Conservation (phyloP, 2,329 filamentous ascomycete genomes). For the Phoma sp. region DNA sequence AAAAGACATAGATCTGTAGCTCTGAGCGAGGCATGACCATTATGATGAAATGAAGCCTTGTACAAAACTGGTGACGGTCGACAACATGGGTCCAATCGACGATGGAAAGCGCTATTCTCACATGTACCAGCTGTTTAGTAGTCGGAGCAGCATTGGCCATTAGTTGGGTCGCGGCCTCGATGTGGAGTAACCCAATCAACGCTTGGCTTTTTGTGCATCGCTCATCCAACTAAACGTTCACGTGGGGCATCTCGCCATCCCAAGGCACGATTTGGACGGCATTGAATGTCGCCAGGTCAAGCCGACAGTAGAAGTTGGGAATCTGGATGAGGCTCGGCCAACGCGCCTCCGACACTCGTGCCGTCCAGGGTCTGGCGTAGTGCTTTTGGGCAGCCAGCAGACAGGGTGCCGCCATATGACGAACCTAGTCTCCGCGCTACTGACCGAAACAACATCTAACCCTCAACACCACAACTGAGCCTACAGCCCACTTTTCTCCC, state of each 20-base stretch:
- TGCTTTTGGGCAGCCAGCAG: slow-evolving; percentile 23
- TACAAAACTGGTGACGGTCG: not conserved
- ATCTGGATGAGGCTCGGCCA: slow-evolving; percentile 9
- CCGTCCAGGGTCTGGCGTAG: slow-evolving; percentile 13
- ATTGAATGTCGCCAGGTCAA: not conserved
- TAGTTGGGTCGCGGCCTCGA: not conserved
- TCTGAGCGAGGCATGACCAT: slow-evolving; percentile 20
- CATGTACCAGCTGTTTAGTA: not conserved
- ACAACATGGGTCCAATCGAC: not conserved
- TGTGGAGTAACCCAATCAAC: slow-evolving; percentile 6
- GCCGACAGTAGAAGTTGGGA: slow-evolving; percentile 14
- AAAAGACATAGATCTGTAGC: slow-evolving; percentile 18
- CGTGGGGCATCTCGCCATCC: slow-evolving; percentile 7
- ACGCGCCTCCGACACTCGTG: not conserved
- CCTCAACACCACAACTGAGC: slow-evolving; percentile 34
- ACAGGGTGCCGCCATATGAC: slow-evolving; percentile 25
- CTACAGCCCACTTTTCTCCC: slow-evolving; percentile 21
- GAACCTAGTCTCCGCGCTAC: slow-evolving; percentile 33
- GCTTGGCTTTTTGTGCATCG: not conserved
- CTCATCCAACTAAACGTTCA: slow-evolving; percentile 19
- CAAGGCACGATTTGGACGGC: not conserved
- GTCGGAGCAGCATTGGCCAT: not conserved
- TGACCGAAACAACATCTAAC: slow-evolving; percentile 33
- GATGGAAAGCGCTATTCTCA: not conserved
- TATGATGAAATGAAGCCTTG: slow-evolving; percentile 19